Percentiles rank a stretch among this genome's conserved stretches.
These are phyloP conservation scores for Trichosporon faecale DNA, from an alignment of 1,284 basidiomycete species.

Conservation along the genomic window DNA sequence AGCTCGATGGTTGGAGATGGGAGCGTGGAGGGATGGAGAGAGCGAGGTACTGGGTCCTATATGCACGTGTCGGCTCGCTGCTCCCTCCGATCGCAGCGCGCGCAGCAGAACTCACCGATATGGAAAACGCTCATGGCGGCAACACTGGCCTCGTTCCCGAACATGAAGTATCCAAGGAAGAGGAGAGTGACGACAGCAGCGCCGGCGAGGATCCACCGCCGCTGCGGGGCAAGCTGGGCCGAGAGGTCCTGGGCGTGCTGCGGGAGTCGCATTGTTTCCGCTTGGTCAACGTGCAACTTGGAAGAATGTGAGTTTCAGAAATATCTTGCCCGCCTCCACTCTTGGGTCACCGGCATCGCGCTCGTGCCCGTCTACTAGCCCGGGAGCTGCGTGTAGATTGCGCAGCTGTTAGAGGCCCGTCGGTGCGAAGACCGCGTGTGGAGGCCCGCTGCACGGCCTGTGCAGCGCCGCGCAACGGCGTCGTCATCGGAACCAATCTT, in stretches of 20 bases:
- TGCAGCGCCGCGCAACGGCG: not conserved
- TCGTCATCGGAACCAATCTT: conserved; percentile 7
- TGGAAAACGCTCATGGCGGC: conserved; percentile 21
- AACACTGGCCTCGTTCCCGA: not conserved
- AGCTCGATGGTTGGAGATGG: too few species aligned
- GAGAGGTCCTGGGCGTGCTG: not conserved
- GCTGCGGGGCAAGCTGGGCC: not conserved
- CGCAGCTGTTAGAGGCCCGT: not conserved
- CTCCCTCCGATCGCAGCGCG: not conserved
- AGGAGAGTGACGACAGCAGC: not conserved
- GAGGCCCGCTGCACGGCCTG: not conserved
- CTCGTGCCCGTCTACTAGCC: too few species aligned
- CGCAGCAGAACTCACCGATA: conserved; percentile 26
- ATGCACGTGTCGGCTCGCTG: too few species aligned
- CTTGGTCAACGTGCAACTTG: not conserved
- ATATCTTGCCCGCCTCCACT: too few species aligned
- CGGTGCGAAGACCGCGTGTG: not conserved
- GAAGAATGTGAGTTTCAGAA: not conserved
- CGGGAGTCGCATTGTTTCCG: not conserved
- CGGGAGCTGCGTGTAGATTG: too few species aligned
- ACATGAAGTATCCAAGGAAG: conserved; percentile 4
- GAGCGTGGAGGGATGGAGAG: too few species aligned
- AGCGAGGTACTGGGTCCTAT: too few species aligned
- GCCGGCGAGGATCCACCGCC: not conserved
- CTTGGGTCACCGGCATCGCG: too few species aligned